These are phyloP conservation scores for Leucocoprinus birnbaumii DNA, from an alignment of 768 basidiomycete species.

Conservation along the genomic window DNA sequence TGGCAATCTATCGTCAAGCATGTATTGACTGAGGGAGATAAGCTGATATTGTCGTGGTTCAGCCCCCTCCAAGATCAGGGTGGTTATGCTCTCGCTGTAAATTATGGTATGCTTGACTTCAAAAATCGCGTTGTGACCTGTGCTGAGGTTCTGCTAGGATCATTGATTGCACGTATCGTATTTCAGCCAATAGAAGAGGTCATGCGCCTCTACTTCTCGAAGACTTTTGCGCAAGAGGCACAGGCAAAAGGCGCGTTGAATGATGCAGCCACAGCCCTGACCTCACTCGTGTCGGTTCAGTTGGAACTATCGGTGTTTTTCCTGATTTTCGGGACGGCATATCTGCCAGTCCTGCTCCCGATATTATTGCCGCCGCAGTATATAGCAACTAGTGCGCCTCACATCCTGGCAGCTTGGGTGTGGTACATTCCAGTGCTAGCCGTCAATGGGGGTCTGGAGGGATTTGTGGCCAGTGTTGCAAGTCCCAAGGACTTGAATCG, in stretches of 20 bases:
- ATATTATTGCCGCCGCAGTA: slow-evolving; percentile 72
- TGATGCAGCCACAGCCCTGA: slow-evolving; percentile 50
- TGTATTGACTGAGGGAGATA: slow-evolving; percentile 93
- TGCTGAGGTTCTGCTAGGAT: slow-evolving; percentile 49
- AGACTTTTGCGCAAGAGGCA: slow-evolving; percentile 32
- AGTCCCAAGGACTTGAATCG: slow-evolving; percentile 57
- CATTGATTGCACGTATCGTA: slow-evolving; percentile 85
- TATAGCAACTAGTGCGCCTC: slow-evolving; percentile 73
- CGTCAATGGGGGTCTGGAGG: slow-evolving; percentile 89
- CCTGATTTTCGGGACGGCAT: slow-evolving; percentile 70
- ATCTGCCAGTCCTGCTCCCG: slow-evolving; percentile 65
- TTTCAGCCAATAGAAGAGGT: slow-evolving; percentile 98
- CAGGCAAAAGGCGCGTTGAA: slow-evolving; percentile 19
- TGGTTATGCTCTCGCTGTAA: slow-evolving; percentile 92
- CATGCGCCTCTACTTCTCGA: slow-evolving; percentile 86
- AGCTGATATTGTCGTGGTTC: slow-evolving; percentile 80
- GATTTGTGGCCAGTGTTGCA: slow-evolving; percentile 83
- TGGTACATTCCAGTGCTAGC: slow-evolving; percentile 90
- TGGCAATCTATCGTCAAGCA: slow-evolving; percentile 91
- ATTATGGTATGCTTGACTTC: slow-evolving; percentile 70
- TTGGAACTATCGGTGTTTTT: slow-evolving; percentile 65
- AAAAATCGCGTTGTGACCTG: not conserved
- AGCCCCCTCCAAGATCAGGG: slow-evolving; percentile 88
- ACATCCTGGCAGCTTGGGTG: slow-evolving; percentile 75
- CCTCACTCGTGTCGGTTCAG: slow-evolving; percentile 65